Percentiles rank a stretch among this genome's conserved stretches.
Evolutionary conservation across 306 rosid genomes (phyloP).

Genomic region (Prosopis cineraria): DNA sequence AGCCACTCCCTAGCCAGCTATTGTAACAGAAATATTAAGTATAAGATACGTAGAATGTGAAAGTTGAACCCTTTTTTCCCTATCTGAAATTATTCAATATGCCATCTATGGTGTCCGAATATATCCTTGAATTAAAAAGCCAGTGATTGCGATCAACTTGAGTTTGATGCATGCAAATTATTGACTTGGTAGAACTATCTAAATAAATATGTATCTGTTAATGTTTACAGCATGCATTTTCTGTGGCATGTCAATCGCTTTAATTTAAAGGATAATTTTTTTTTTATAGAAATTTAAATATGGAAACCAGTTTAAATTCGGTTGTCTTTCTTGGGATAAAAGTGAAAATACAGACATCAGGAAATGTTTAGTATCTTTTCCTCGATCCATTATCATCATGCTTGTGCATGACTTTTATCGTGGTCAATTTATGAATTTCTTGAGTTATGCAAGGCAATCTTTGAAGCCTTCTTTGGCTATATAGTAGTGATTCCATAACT

Average conservation of each 20-base stretch:
- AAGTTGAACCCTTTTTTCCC: not conserved
- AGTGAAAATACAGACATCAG: not conserved
- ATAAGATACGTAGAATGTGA: not conserved
- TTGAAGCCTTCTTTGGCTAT: not conserved
- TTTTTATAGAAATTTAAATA: not conserved
- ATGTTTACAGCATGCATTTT: not conserved
- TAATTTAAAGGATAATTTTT: not conserved
- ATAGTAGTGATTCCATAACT: not conserved
- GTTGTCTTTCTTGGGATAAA: not conserved
- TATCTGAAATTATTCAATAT: not conserved
- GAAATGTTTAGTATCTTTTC: not conserved
- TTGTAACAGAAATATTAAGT: slow-evolving; percentile 5
- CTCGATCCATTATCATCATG: not conserved
- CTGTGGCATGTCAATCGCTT: not conserved
- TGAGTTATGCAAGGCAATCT: slow-evolving; percentile 17
- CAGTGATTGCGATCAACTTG: not conserved
- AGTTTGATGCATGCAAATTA: not conserved
- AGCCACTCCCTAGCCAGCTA: not conserved
- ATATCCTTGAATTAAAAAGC: not conserved
- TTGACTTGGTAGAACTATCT: not conserved
- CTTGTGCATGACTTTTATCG: not conserved
- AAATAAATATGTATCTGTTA: not conserved
- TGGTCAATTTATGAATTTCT: slow-evolving; percentile 4
- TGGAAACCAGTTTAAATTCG: not conserved
- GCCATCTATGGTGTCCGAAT: not conserved